Percentiles rank a stretch among this genome's conserved stretches.
Conservation (phyloP, 139 green algal species). For the Chlorella sp. region DNA sequence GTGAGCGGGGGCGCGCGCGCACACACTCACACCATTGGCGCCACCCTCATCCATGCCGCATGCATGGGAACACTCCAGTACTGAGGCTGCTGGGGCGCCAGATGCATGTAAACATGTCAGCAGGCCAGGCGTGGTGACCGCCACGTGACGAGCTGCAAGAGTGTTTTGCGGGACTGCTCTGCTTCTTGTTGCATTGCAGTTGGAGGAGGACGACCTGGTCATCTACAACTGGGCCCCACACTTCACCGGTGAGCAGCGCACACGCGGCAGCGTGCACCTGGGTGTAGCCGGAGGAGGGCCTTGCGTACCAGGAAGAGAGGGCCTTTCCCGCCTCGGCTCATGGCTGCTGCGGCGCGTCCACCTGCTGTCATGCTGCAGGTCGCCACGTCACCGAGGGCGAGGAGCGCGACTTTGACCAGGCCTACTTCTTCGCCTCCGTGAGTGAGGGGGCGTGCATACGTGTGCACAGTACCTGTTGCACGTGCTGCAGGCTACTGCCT, state of each 20-base stretch:
- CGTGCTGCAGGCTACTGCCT: too few species aligned
- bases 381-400: slow-evolving; percentile 40
- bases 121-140: too few species aligned
- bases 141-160: too few species aligned
- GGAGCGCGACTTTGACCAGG: slow-evolving; percentile 66
- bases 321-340: background rate
- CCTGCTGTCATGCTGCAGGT: slow-evolving; percentile 12
- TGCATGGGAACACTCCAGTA: too few species aligned
- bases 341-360: background rate
- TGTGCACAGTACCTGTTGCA: too few species aligned
- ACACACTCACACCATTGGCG: too few species aligned
- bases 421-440: slow-evolving; percentile 48
- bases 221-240: slow-evolving; percentile 62
- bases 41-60: too few species aligned
- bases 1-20: background rate
- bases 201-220: slow-evolving; percentile 54
- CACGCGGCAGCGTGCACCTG: background rate
- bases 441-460: too few species aligned
- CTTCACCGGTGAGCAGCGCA: background rate
- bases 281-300: background rate
- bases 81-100: too few species aligned
- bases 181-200: background rate
- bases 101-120: too few species aligned
- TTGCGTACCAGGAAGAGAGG: background rate
- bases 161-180: background rate